Evolutionary conservation across 768 basidiomycete genomes (phyloP).

Genomic region (Porphyrellus cyaneotinctus): DNA sequence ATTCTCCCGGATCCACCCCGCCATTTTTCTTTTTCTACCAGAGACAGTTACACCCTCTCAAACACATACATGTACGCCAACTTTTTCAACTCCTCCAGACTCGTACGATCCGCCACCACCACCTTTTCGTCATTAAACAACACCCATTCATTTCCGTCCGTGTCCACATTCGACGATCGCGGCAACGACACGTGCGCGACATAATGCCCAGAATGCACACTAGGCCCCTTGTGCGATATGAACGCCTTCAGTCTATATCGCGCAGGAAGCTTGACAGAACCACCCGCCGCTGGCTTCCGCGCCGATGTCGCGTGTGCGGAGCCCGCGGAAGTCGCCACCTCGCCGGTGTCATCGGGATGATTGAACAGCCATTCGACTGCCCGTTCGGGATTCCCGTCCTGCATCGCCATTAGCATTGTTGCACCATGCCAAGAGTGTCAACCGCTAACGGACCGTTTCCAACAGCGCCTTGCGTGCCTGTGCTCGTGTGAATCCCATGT

Average conservation of each 20-base stretch:
- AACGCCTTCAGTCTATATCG: constrained; percentile 84
- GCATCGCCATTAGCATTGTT: background rate
- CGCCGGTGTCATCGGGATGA: constrained; percentile 83
- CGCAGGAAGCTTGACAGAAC: constrained; percentile 64
- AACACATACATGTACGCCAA: constrained; percentile 94
- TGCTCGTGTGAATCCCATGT: constrained; percentile 88
- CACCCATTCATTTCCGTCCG: constrained; percentile 61
- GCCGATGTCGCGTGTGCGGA: constrained; percentile 16
- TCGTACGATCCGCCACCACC: constrained; percentile 80
- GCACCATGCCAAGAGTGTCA: background rate
- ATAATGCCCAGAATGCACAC: constrained; percentile 93
- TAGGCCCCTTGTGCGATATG: constrained; percentile 95
- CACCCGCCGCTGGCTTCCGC: constrained; percentile 24
- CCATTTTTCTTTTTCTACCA: too few species aligned
- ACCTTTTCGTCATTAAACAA: constrained; percentile 97
- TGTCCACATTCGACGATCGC: constrained; percentile 8
- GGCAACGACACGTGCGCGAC: constrained; percentile 67
- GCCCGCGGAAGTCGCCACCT: constrained; percentile 38
- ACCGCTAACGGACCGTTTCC: constrained; percentile 62
- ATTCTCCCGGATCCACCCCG: too few species aligned
- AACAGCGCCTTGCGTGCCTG: constrained; percentile 85
- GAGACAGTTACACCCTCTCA: constrained; percentile 48
- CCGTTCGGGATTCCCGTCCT: constrained; percentile 75
- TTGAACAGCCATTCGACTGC: constrained; percentile 97
- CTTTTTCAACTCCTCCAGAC: constrained; percentile 74